These are phyloP conservation scores for Spencermartinsiella europaea DNA, from an alignment of 805 yeast species.

Conservation along the genomic window DNA sequence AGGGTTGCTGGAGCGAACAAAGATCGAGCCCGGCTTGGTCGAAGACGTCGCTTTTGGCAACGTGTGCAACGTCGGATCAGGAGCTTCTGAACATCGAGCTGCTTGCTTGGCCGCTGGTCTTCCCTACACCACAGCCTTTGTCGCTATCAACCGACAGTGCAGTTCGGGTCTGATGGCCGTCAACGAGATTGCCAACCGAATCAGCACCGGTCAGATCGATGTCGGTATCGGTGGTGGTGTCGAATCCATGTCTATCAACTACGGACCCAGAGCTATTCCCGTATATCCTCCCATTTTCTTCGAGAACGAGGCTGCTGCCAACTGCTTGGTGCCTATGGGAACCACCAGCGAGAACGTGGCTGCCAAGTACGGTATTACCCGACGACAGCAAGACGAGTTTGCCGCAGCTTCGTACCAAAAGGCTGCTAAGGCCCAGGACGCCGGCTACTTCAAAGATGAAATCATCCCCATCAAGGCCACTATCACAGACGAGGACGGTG, in stretches of 20 bases:
- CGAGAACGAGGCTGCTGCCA: slow-evolving; percentile 43
- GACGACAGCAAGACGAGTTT: slow-evolving; percentile 78
- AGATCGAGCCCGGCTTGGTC: slow-evolving; percentile 51
- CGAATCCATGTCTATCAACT: slow-evolving; percentile 88
- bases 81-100: slow-evolving; percentile 91
- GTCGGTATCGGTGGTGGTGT: slow-evolving; percentile 91
- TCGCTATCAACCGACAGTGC: slow-evolving; percentile 89
- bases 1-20: slow-evolving; percentile 51
- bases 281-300: slow-evolving; percentile 48
- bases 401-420: slow-evolving; percentile 83
- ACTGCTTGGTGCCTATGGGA: slow-evolving; percentile 94
- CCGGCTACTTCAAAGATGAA: slow-evolving; percentile 81
- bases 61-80: slow-evolving; percentile 88
- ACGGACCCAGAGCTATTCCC: slow-evolving; percentile 74
- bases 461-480: slow-evolving; percentile 74
- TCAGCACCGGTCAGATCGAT: slow-evolving; percentile 79
- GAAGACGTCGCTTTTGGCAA: slow-evolving; percentile 90
- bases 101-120: slow-evolving; percentile 88
- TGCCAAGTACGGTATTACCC: slow-evolving; percentile 52
- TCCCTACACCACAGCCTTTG: slow-evolving; percentile 72
- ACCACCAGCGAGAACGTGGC: slow-evolving; percentile 92
- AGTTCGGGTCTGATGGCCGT: slow-evolving; percentile 91
- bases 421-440: slow-evolving; percentile 68
- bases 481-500: slow-evolving; percentile 52
- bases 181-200: slow-evolving; percentile 84